Conservation (phyloP, 768 basidiomycete species). For the Myochromella boudieri region DNA sequence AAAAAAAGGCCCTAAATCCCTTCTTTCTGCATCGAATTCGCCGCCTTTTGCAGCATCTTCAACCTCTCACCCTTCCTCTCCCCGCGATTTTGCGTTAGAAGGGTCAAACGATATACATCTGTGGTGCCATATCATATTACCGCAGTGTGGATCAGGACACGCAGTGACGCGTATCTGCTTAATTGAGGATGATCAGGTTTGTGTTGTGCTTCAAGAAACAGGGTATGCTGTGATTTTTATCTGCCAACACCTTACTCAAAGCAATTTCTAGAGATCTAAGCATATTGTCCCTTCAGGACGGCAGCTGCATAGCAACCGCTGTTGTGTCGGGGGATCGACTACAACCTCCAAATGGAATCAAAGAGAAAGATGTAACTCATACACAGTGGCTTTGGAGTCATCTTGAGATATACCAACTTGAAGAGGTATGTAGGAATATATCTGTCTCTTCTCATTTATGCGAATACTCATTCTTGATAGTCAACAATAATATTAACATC, state of each 20-base stretch:
- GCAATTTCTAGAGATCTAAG: slow-evolving; percentile 47
- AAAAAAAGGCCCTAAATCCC: slow-evolving; percentile 38
- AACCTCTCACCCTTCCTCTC: slow-evolving; percentile 41
- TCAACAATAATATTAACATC: slow-evolving; percentile 43
- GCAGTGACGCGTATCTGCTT: slow-evolving; percentile 47
- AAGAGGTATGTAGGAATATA: slow-evolving; percentile 33
- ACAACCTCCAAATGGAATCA: slow-evolving; percentile 29
- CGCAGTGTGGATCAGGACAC: slow-evolving; percentile 35
- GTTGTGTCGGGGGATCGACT: slow-evolving; percentile 26
- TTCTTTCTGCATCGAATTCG: slow-evolving; percentile 47
- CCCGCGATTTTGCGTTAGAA: slow-evolving; percentile 26
- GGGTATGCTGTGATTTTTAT: slow-evolving; percentile 48
- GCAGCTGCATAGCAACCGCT: slow-evolving; percentile 30
- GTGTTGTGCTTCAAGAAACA: slow-evolving; percentile 59
- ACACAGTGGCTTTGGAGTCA: slow-evolving; percentile 45
- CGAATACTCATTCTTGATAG: slow-evolving; percentile 22
- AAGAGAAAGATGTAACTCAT: slow-evolving; percentile 30
- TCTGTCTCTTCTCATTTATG: slow-evolving; percentile 6
- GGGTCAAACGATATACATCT: slow-evolving; percentile 26
- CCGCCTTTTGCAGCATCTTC: slow-evolving; percentile 34
- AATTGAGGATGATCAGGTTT: slow-evolving; percentile 38
- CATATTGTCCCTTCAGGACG: slow-evolving; percentile 55
- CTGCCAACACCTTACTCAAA: slow-evolving; percentile 8
- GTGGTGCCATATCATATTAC: slow-evolving; percentile 49
- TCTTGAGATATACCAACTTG: slow-evolving; percentile 34